phyloP scores from a whole-genome alignment of 2,329 filamentous ascomycete species.

The Drechmeria coniospora region DNA sequence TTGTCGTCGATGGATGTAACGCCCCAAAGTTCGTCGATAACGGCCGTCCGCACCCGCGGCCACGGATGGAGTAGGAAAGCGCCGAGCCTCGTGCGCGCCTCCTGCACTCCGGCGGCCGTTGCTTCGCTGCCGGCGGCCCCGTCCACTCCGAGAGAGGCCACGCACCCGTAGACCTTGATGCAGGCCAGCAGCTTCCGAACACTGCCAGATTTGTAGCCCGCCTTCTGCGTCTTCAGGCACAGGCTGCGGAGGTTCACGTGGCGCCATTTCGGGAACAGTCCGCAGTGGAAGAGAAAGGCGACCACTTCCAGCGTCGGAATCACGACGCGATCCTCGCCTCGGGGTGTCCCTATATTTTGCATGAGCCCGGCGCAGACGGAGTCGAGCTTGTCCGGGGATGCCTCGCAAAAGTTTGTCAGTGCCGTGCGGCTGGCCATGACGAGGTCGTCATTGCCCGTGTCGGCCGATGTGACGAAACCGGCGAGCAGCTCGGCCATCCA shows the following conservation, averaged over 20 bases:
- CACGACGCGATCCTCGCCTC: slow-evolving; percentile 52
- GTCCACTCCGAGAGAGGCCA: slow-evolving; percentile 27
- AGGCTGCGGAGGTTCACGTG: slow-evolving; percentile 36
- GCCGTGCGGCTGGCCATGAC: slow-evolving; percentile 54
- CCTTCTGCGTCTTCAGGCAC: slow-evolving; percentile 57
- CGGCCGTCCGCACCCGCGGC: slow-evolving; percentile 50
- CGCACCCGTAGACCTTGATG: slow-evolving; percentile 60
- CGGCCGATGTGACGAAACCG: slow-evolving; percentile 57
- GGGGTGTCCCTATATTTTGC: slow-evolving; percentile 34
- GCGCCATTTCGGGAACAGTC: slow-evolving; percentile 25
- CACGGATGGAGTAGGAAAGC: slow-evolving; percentile 69
- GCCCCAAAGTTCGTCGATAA: slow-evolving; percentile 45
- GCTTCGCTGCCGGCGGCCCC: slow-evolving; percentile 18
- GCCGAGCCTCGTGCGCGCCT: slow-evolving; percentile 49
- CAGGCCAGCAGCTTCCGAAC: slow-evolving; percentile 70
- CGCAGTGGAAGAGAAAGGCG: slow-evolving; percentile 59
- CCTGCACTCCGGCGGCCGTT: slow-evolving; percentile 10
- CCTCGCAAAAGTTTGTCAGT: slow-evolving; percentile 38
- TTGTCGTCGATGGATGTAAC: slow-evolving; percentile 16
- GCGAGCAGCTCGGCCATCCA: slow-evolving; percentile 43
- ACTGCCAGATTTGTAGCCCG: slow-evolving; percentile 70
- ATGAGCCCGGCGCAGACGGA: slow-evolving; percentile 35
- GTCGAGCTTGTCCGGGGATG: slow-evolving; percentile 22
- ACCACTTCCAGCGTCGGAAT: slow-evolving; percentile 64
- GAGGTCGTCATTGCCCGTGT: slow-evolving; percentile 63